Percentiles rank a stretch among this genome's conserved stretches.
These are phyloP conservation scores for Candida qinlingensis DNA, from an alignment of 805 yeast species.

Conservation along the genomic window DNA sequence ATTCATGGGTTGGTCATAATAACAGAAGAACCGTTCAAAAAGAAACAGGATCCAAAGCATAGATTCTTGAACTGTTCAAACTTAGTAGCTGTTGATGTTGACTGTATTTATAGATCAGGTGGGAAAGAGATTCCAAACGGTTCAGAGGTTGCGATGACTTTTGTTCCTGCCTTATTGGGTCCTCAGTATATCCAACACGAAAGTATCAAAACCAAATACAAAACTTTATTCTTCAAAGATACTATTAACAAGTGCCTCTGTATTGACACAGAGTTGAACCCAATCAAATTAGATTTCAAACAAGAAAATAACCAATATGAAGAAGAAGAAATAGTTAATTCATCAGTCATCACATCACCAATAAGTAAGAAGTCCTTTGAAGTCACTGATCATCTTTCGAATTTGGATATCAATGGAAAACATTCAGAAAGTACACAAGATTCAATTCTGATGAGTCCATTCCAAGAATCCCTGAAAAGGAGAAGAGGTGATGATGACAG, in stretches of 20 bases:
- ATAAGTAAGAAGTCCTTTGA: slow-evolving; percentile 1
- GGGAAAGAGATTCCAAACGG: not conserved
- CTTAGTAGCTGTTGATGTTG: slow-evolving; percentile 20
- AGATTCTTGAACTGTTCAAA: slow-evolving; percentile 12
- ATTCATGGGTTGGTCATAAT: slow-evolving; percentile 6
- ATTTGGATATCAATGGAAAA: not conserved
- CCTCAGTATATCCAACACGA: not conserved
- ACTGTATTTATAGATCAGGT: slow-evolving; percentile 13
- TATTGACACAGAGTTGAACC: slow-evolving; percentile 13
- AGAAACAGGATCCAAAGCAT: not conserved
- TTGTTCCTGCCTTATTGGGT: slow-evolving; percentile 9
- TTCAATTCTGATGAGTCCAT: slow-evolving; percentile 5
- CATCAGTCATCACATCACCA: slow-evolving; percentile 4
- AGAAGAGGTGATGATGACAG: not conserved
- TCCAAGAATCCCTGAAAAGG: not conserved
- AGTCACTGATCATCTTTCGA: not conserved
- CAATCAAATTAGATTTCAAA: not conserved
- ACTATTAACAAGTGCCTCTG: slow-evolving; percentile 13
- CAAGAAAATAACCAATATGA: not conserved
- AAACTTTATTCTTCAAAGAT: slow-evolving; percentile 5
- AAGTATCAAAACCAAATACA: not conserved
- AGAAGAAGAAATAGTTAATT: slow-evolving; percentile 3
- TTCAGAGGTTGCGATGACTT: slow-evolving; percentile 12
- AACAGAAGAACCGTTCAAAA: slow-evolving; percentile 8
- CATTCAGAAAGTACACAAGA: not conserved